Conservation (phyloP, 768 basidiomycete genomes). For the Russula earlei region DNA sequence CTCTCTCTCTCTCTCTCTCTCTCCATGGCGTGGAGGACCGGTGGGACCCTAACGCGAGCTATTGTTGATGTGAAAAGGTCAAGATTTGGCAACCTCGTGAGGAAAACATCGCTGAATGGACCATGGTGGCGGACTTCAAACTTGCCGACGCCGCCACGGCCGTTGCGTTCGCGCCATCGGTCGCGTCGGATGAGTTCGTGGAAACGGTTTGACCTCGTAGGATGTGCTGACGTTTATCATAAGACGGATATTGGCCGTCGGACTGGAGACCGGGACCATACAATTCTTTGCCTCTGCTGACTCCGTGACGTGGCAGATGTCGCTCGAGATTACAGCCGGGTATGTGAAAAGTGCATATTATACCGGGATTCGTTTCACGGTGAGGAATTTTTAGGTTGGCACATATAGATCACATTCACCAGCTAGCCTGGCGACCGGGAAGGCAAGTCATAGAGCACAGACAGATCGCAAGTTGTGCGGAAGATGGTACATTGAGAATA, state of each 20-base stretch:
- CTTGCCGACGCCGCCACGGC: slow-evolving; percentile 75
- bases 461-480: slow-evolving; percentile 79
- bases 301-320: slow-evolving; percentile 38
- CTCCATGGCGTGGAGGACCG: background rate
- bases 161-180: slow-evolving; percentile 48
- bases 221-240: background rate
- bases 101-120: slow-evolving; percentile 39
- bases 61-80: slow-evolving; percentile 43
- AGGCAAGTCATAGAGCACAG: slow-evolving; percentile 23
- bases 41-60: background rate
- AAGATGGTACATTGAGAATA: slow-evolving; percentile 86
- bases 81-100: slow-evolving; percentile 63
- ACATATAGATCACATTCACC: slow-evolving; percentile 73
- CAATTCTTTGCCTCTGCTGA: slow-evolving; percentile 42
- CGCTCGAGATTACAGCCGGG: slow-evolving; percentile 40
- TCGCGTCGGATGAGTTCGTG: slow-evolving; percentile 34
- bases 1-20: background rate
- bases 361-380: background rate
- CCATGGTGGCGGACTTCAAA: slow-evolving; percentile 49
- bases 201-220: background rate
- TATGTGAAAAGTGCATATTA: slow-evolving; percentile 28
- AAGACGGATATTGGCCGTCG: slow-evolving; percentile 64
- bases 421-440: slow-evolving; percentile 67
- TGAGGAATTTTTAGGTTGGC: slow-evolving; percentile 39
- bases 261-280: slow-evolving; percentile 76